Percentiles rank a stretch among this genome's conserved stretches.
These are phyloP conservation scores for Lepidium aucheri DNA, from an alignment of 345 rosid species.

Conservation along the genomic window DNA sequence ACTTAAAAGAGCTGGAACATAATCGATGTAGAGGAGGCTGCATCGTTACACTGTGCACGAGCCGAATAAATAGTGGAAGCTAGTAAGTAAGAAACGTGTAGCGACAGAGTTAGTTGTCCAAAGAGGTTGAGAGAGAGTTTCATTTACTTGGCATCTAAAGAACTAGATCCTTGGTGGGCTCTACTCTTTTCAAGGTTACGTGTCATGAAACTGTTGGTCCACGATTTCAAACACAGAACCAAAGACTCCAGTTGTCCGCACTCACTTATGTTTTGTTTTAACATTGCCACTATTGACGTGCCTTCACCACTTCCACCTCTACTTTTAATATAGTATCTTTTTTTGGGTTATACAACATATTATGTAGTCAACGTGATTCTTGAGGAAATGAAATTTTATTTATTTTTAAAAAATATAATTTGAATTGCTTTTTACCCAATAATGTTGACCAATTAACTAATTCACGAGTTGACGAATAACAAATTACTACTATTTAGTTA, in stretches of 20 bases:
- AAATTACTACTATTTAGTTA: not conserved
- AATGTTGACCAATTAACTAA: slow-evolving; percentile 1
- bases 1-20: not conserved
- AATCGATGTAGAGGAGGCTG: slow-evolving; percentile 4
- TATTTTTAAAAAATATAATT: too few species aligned
- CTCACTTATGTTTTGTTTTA: not conserved
- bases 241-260: slow-evolving; percentile 21
- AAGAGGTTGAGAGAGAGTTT: not conserved
- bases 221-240: slow-evolving; percentile 24
- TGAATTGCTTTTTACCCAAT: not conserved
- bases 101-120: slow-evolving; percentile 21
- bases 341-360: too few species aligned
- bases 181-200: not conserved
- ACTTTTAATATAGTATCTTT: not conserved
- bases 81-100: slow-evolving; percentile 6
- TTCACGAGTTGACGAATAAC: slow-evolving; percentile 14
- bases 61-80: slow-evolving; percentile 1
- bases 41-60: not conserved
- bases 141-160: slow-evolving; percentile 8
- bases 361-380: too few species aligned
- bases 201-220: slow-evolving; percentile 30
- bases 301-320: slow-evolving; percentile 33
- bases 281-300: slow-evolving; percentile 40
- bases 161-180: slow-evolving; percentile 10
- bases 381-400: too few species aligned